phyloP scores from a whole-genome alignment of 148 eudicot genomes.

The Camellia sinensis region DNA sequence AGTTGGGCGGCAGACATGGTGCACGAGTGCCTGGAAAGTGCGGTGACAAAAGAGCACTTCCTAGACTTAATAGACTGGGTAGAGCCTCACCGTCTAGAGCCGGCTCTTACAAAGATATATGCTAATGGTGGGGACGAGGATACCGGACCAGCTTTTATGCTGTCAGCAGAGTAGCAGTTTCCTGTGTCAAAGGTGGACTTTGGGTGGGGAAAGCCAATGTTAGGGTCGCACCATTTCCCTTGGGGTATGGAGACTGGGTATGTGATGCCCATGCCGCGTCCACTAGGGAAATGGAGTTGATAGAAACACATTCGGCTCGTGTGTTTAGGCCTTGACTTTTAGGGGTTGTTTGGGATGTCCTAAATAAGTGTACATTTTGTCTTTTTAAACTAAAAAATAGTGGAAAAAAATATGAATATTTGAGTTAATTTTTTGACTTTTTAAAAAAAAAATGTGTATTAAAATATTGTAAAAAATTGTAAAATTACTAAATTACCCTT shows the following conservation, averaged over 20 bases:
- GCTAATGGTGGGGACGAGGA: slow-evolving; percentile 15
- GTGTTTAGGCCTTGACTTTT: slow-evolving; percentile 41
- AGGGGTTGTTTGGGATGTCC: too few species aligned
- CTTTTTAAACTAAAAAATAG: too few species aligned
- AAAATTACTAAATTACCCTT: too few species aligned
- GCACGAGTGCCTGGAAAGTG: slow-evolving; percentile 36
- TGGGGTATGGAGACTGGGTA: slow-evolving; percentile 69
- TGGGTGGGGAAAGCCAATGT: slow-evolving; percentile 69
- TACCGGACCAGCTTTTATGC: slow-evolving; percentile 56
- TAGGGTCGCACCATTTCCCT: slow-evolving; percentile 69
- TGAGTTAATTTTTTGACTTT: too few species aligned
- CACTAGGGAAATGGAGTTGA: slow-evolving; percentile 40
- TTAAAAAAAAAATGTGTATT: too few species aligned
- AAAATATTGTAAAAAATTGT: too few species aligned
- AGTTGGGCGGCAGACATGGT: slow-evolving; percentile 32
- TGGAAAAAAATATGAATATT: too few species aligned
- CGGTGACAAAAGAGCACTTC: slow-evolving; percentile 56
- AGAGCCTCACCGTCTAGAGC: slow-evolving; percentile 59
- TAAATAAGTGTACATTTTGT: too few species aligned
- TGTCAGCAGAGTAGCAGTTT: slow-evolving; percentile 64
- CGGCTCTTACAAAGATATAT: slow-evolving; percentile 42
- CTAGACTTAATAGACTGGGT: slow-evolving; percentile 71
- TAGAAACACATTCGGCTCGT: slow-evolving; percentile 43
- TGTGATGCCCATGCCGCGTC: slow-evolving; percentile 82
- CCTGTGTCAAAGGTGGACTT: slow-evolving; percentile 56